Percentiles rank a stretch among this genome's conserved stretches.
Evolutionary conservation across 2,329 filamentous ascomycete species (phyloP).

Genomic region (Colletotrichum cordylinicola): DNA sequence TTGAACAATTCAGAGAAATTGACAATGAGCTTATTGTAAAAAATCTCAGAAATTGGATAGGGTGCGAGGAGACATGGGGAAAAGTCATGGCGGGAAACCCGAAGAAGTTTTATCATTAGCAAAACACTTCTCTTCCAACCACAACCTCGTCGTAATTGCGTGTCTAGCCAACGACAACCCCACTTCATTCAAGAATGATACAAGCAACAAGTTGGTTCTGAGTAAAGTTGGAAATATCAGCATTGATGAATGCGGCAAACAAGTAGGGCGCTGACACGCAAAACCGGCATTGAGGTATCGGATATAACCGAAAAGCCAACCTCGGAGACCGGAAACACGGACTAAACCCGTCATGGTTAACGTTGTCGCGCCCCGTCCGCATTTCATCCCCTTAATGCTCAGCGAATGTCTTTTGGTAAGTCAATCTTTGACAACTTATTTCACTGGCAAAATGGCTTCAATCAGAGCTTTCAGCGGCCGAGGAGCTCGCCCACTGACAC

Average conservation of each 20-base stretch:
- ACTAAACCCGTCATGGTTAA: neutral
- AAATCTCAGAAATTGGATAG: neutral
- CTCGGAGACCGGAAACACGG: neutral
- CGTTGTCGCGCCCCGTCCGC: neutral
- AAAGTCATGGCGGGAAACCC: neutral
- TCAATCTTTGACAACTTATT: neutral
- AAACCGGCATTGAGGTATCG: neutral
- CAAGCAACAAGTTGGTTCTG: neutral
- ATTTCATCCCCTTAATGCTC: neutral
- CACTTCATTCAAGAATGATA: neutral
- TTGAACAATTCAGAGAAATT: neutral
- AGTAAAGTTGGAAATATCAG: neutral
- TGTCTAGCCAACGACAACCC: rapidly evolving
- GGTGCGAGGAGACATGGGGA: neutral
- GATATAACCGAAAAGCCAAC: neutral
- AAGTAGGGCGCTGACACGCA: rapidly evolving
- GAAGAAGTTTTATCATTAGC: neutral
- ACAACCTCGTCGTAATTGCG: rapidly evolving
- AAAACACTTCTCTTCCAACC: neutral
- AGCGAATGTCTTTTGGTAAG: neutral
- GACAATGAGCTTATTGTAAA: neutral
- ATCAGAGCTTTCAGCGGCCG: neutral
- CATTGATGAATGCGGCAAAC: rapidly evolving
- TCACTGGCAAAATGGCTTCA: neutral
- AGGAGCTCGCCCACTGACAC: neutral